A percentile compares a stretch with the other conserved stretches of the same genome.
These are phyloP conservation scores for Ustilago cynodontis DNA, from an alignment of 1,284 basidiomycete species.

Conservation along the genomic window DNA sequence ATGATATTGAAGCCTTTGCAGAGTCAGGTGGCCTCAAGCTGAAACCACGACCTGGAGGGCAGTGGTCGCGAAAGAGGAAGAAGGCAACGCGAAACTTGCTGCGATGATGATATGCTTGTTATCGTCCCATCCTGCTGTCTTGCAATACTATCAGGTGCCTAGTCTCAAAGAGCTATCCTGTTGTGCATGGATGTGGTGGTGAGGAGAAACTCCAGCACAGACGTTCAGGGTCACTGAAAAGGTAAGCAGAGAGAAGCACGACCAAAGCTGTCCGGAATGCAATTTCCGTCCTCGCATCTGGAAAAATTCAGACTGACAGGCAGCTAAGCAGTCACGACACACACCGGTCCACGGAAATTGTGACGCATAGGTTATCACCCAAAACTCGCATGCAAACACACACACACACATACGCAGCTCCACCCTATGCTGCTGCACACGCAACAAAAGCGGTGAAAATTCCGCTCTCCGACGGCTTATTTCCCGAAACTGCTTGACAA, in stretches of 20 bases:
- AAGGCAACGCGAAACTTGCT: not conserved
- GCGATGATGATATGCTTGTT: not conserved
- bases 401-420: not conserved
- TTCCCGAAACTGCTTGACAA: not conserved
- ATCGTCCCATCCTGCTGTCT: not conserved
- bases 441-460: not conserved
- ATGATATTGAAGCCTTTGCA: not conserved
- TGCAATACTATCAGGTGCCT: not conserved
- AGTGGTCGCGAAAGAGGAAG: not conserved
- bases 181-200: not conserved
- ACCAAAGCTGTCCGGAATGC: conserved; percentile 1
- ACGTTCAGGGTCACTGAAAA: not conserved
- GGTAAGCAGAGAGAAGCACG: not conserved
- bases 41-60: not conserved
- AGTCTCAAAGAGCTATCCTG: not conserved
- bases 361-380: not conserved
- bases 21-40: not conserved
- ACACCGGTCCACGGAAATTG: conserved; percentile 7
- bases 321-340: not conserved
- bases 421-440: not conserved
- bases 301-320: not conserved
- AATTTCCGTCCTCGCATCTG: not conserved
- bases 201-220: not conserved
- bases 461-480: conserved; percentile 3
- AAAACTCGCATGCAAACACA: not conserved